Base-by-base conservation (phyloP, 176 grass and related monocot genomes). In the Hyparrhenia diplandra region DNA sequence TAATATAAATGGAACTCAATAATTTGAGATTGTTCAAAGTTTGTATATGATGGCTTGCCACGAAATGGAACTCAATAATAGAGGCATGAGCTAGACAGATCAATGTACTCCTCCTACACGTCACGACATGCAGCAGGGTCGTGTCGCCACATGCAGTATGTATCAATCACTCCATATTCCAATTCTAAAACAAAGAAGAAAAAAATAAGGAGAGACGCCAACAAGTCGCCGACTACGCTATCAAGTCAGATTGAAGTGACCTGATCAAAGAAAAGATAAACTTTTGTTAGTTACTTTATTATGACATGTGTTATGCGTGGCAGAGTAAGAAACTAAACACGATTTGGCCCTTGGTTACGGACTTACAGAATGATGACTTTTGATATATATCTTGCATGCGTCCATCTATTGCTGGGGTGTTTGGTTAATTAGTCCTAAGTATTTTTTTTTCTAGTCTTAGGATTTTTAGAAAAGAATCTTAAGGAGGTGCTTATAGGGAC, bases 121-220 rank as follows among this genome's bases (percentile, higher is more conserved):
- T 47, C 17, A 47, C 6, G 20, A 52, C 5, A 67, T 16, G 49
- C 23, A 43, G 41, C 58, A 8, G 4, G 10, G 34, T 71, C 73
- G 73, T 25, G 85, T 59, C 42, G 65, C 73, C 73, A 43, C 85
- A 82, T 82, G 64, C 54, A 82, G n/a, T n/a, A n/a, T n/a, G 43
- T 17, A 73, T 5, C 47, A 20, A 52, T 52, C 47, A 20, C 5
- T 17, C 17, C 47, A 52, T 6, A 20, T 52, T 51, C 1, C 1
- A 51, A 1, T 1, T 20, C 2, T 6, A 16, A 16, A 20, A 16
- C 5, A 51, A 51, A 52, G 2, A 0, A 52, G 20, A 17, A 52
- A 52, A 52, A 46, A 47, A 16, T 8, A 47, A 47, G 13, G 47
- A 52, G 47, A 7, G 0, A 8, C 17, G 6, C 47, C n/a, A n/a